Percentiles rank a stretch among this genome's conserved stretches.
Conservation (phyloP, 169 alveolate genomes). For the Cryptosporidium sp. region DNA sequence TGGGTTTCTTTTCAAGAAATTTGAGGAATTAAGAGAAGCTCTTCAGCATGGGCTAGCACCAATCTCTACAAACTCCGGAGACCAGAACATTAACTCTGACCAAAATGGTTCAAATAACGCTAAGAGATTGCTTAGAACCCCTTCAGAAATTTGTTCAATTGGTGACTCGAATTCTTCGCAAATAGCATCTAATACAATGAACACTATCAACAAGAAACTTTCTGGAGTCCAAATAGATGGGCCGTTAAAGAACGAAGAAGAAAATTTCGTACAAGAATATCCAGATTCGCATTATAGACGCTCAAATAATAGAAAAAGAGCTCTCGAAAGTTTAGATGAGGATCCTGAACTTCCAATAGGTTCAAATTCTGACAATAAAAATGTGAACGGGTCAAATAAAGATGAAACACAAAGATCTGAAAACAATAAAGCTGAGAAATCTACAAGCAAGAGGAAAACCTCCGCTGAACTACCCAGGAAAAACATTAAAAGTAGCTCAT, state of each 20-base stretch:
- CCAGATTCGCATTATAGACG: slow-evolving; percentile 12
- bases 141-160: neutral
- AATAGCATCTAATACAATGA: neutral
- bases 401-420: neutral
- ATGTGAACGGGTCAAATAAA: neutral
- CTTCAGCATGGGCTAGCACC: slow-evolving; percentile 65
- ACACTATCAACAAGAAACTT: neutral
- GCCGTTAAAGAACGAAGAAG: neutral
- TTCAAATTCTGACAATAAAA: neutral
- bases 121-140: neutral
- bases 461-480: slow-evolving; percentile 20
- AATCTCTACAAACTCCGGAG: neutral
- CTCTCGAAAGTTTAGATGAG: neutral
- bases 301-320: slow-evolving; percentile 1
- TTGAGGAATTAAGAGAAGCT: slow-evolving; percentile 73
- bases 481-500: slow-evolving; percentile 9
- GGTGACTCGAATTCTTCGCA: slow-evolving; percentile 8
- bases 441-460: slow-evolving; percentile 9
- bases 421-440: neutral
- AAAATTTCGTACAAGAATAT: neutral
- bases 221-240: slow-evolving; percentile 5
- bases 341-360: neutral
- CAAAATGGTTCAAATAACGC: neutral
- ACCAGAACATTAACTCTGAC: neutral
- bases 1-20: slow-evolving; percentile 68